Evolutionary conservation across 2,329 filamentous ascomycete genomes (phyloP).

Genomic region (Whalleya microplaca): DNA sequence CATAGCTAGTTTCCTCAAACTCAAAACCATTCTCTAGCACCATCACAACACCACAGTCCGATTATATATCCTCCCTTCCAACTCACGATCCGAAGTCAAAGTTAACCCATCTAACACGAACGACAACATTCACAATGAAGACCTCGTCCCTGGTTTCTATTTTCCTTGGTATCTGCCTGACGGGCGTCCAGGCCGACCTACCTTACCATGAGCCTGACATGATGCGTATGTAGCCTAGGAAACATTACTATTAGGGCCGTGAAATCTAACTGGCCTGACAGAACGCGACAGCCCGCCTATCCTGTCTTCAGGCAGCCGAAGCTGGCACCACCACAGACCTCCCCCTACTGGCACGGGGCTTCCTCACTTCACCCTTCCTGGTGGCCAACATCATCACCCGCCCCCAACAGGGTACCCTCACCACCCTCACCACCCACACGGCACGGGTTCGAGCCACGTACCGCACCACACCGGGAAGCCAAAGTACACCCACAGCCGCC

Average conservation of each 20-base stretch:
- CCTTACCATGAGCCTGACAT: background rate
- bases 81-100: background rate
- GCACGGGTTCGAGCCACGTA: background rate
- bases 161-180: constrained; percentile 16
- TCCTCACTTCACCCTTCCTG: too few species aligned
- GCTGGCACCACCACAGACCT: too few species aligned
- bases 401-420: too few species aligned
- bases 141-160: constrained; percentile 17
- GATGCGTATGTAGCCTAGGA: background rate
- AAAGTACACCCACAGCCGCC: background rate
- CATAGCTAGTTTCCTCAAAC: background rate
- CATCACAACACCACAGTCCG: background rate
- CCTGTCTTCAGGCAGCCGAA: too few species aligned
- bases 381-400: too few species aligned
- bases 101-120: background rate
- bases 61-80: background rate
- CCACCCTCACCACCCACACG: background rate
- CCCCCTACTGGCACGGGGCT: too few species aligned
- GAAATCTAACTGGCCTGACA: background rate
- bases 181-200: constrained; percentile 18
- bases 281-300: too few species aligned
- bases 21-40: background rate
- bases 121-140: constrained; percentile 16
- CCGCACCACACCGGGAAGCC: background rate
- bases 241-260: background rate